Percentiles rank a stretch among this genome's conserved stretches.
Conservation (phyloP, 2,329 filamentous ascomycete species). For the Triangularia setosa region DNA sequence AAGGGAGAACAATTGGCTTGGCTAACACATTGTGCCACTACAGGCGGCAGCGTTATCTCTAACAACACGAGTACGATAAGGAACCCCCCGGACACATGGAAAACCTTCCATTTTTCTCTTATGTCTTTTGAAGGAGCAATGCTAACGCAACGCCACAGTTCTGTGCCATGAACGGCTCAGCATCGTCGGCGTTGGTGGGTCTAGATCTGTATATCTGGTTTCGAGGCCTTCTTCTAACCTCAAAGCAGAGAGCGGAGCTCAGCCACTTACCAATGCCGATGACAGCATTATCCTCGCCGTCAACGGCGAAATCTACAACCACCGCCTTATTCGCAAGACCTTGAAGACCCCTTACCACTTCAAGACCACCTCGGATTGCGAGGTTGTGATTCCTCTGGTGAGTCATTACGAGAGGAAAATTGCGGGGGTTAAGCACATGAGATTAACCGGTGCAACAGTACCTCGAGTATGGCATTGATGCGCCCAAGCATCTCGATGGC, state of each 20-base stretch:
- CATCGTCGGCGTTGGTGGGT: conserved; percentile 91
- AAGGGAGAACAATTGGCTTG: conserved; percentile 22
- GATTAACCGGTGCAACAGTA: conserved; percentile 56
- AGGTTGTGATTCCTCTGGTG: conserved; percentile 97
- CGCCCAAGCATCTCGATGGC: conserved; percentile 90
- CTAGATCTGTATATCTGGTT: conserved; percentile 15
- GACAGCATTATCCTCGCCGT: conserved; percentile 85
- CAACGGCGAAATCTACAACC: conserved; percentile 99
- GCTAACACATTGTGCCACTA: conserved; percentile 23
- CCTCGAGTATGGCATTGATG: conserved; percentile 84
- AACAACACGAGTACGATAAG: conserved; percentile 79
- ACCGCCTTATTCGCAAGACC: conserved; percentile 85
- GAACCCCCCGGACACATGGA: not conserved
- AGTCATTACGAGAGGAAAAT: conserved; percentile 30
- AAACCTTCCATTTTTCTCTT: not conserved
- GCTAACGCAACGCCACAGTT: conserved; percentile 51
- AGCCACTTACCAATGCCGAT: conserved; percentile 91
- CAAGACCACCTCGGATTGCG: conserved; percentile 98
- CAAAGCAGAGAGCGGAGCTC: conserved; percentile 78
- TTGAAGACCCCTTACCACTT: conserved; percentile 85
- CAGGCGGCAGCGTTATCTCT: conserved; percentile 81
- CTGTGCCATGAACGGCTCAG: conserved; percentile 96
- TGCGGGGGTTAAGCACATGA: not conserved
- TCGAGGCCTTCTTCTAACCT: conserved; percentile 26
- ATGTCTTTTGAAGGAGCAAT: not conserved